phyloP scores from a whole-genome alignment of 345 rosid species.

The Ricinus communis region DNA sequence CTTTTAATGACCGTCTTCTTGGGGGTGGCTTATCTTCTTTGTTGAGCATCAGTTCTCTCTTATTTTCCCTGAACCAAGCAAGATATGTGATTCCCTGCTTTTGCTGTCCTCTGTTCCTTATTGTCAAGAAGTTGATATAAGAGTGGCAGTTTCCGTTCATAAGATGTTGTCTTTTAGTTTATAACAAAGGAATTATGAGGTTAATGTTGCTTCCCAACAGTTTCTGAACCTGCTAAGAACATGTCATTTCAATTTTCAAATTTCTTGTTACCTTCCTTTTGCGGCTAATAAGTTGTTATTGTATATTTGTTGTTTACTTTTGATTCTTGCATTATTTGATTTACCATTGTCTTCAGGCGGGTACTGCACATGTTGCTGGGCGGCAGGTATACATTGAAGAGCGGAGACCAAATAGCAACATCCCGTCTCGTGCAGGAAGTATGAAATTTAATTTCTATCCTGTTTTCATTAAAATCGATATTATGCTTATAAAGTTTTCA shows the following conservation, averaged over 20 bases:
- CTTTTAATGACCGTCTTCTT: neutral
- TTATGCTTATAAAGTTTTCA: neutral
- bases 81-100: neutral
- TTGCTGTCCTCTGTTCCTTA: neutral
- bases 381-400: slow-evolving; percentile 67
- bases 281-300: neutral
- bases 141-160: neutral
- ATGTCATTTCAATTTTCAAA: neutral
- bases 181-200: neutral
- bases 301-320: neutral
- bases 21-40: neutral
- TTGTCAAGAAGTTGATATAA: neutral
- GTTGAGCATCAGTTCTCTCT: neutral
- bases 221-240: neutral
- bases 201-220: neutral
- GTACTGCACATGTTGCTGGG: slow-evolving; percentile 54
- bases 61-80: neutral
- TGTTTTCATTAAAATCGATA: neutral
- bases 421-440: slow-evolving; percentile 65
- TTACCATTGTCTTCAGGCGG: slow-evolving; percentile 35
- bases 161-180: neutral
- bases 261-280: neutral
- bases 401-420: slow-evolving; percentile 60
- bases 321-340: neutral
- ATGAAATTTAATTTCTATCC: slow-evolving; percentile 17